phyloP scores from a whole-genome alignment of 345 rosid genomes.

The Sonneratia caseolaris region DNA sequence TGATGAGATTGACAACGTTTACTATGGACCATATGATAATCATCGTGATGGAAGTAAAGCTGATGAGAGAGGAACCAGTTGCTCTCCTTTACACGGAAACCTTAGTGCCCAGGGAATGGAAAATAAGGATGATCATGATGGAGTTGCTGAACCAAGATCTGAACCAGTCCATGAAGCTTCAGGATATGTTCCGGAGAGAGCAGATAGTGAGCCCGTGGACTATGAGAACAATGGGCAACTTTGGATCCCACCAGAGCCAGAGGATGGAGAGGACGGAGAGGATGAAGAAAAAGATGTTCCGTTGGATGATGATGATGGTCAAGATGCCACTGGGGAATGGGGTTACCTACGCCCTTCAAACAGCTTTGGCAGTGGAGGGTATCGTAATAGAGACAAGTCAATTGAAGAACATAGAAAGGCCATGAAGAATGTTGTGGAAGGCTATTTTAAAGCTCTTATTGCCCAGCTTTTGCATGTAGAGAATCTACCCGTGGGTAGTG shows the following conservation, averaged over 20 bases:
- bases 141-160: constrained; percentile 27
- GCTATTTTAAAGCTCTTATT: constrained; percentile 92
- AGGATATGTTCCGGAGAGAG: constrained; percentile 35
- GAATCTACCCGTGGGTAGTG: constrained; percentile 57
- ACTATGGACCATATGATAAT: constrained; percentile 34
- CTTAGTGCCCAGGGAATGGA: constrained; percentile 32
- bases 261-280: constrained; percentile 83
- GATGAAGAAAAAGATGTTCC: constrained; percentile 78
- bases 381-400: constrained; percentile 46
- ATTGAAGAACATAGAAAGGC: constrained; percentile 68
- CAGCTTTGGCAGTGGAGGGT: constrained; percentile 78
- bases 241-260: constrained; percentile 95
- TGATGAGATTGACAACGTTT: constrained; percentile 31
- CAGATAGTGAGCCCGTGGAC: constrained; percentile 61
- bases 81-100: constrained; percentile 36
- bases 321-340: constrained; percentile 73
- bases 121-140: constrained; percentile 17
- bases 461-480: constrained; percentile 84
- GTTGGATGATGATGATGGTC: constrained; percentile 63
- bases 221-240: constrained; percentile 75
- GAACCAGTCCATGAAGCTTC: constrained; percentile 43
- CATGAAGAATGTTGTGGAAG: constrained; percentile 84
- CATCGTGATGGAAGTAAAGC: constrained; percentile 37
- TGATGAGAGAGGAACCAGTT: constrained; percentile 27
- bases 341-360: constrained; percentile 49